Conservation (phyloP, 805 yeast genomes). For the Yamadazyma ubonensis region DNA sequence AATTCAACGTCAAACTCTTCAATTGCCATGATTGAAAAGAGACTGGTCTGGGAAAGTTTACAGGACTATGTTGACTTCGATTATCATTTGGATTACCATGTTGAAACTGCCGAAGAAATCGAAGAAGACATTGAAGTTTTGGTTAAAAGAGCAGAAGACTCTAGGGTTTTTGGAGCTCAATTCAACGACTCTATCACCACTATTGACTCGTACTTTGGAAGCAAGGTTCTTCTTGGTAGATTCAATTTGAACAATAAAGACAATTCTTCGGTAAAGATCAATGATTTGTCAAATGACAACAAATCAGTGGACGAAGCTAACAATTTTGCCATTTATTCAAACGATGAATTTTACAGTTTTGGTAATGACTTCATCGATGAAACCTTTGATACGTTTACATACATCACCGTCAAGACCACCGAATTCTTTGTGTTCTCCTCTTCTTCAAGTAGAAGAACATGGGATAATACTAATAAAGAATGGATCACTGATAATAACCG, state of each 20-base stretch:
- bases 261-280: slow-evolving; percentile 25
- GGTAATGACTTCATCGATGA: slow-evolving; percentile 30
- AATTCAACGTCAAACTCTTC: slow-evolving; percentile 34
- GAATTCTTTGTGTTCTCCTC: slow-evolving; percentile 44
- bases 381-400: slow-evolving; percentile 30
- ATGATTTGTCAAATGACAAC: slow-evolving; percentile 30
- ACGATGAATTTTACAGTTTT: slow-evolving; percentile 44
- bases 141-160: slow-evolving; percentile 17
- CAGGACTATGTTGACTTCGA: slow-evolving; percentile 8
- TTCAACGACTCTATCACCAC: slow-evolving; percentile 31
- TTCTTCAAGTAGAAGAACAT: slow-evolving; percentile 27
- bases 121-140: slow-evolving; percentile 2
- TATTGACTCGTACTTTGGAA: slow-evolving; percentile 20
- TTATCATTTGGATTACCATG: slow-evolving; percentile 5
- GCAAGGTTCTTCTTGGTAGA: slow-evolving; percentile 30
- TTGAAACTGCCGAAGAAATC: neutral
- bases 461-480: slow-evolving; percentile 39
- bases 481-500: slow-evolving; percentile 33
- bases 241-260: slow-evolving; percentile 29
- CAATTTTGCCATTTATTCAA: slow-evolving; percentile 36
- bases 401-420: slow-evolving; percentile 34
- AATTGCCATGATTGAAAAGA: slow-evolving; percentile 17
- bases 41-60: slow-evolving; percentile 5
- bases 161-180: slow-evolving; percentile 24
- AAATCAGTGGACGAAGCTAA: slow-evolving; percentile 23